These are phyloP conservation scores for Ceratocystis alfenasii DNA, from an alignment of 2,329 filamentous ascomycete species.

Conservation along the genomic window DNA sequence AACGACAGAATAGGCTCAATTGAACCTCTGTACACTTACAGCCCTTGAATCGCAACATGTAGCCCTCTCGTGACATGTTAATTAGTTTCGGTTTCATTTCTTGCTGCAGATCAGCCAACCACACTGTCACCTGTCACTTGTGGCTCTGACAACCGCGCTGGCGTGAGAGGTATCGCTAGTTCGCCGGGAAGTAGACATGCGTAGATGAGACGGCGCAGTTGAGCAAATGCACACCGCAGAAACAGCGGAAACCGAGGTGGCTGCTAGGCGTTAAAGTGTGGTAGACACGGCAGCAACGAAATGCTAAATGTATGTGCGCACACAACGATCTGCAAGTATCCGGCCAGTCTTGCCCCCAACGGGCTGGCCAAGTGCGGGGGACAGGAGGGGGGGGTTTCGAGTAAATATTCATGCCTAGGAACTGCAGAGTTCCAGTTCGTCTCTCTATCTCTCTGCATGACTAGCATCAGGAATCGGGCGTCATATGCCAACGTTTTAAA, in stretches of 20 bases:
- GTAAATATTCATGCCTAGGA: not conserved
- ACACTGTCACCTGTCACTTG: not conserved
- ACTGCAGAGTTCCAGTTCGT: not conserved
- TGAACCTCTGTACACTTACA: conserved; percentile 8
- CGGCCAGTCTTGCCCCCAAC: not conserved
- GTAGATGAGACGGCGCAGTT: not conserved
- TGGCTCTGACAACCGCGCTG: not conserved
- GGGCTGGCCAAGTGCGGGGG: not conserved
- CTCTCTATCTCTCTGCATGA: not conserved
- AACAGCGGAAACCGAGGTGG: not conserved
- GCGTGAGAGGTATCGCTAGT: not conserved
- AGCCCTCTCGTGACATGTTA: not conserved
- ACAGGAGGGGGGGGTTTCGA: not conserved
- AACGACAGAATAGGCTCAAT: conserved; percentile 11
- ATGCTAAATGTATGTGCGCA: not conserved
- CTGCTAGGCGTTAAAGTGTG: not conserved
- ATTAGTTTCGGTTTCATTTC: not conserved
- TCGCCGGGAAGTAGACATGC: not conserved
- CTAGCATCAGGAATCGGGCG: not conserved
- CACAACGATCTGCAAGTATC: not conserved
- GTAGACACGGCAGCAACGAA: not conserved
- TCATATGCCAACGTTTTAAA: not conserved
- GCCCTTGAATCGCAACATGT: not conserved
- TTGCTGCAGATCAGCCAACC: not conserved
- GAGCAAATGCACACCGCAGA: not conserved